Base-by-base conservation (phyloP, 345 rosid species). In the Hypericum androsaemum region DNA sequence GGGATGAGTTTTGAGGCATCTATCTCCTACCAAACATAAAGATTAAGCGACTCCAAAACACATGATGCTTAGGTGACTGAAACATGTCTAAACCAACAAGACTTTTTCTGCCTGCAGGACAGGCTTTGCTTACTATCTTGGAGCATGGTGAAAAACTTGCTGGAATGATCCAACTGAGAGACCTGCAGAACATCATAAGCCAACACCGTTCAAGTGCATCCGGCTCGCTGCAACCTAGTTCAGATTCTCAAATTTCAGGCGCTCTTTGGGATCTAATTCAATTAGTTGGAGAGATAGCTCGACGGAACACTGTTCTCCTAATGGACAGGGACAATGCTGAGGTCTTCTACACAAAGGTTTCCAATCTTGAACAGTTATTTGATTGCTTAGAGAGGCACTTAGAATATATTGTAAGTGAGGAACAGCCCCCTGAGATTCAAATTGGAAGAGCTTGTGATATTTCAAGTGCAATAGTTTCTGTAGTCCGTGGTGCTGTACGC, bases 291-390 rank as follows among this genome's bases (percentile, higher is more conserved):
- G 97, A 92, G 52, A 80, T 71, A 77, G 74, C 95, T 58, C 81
- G 98, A 13, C 66, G 82, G 38, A 85, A 81, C 68, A 85, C 89
- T 41, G 83, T 92, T 71, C 94, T 88, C 58, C 77, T 92, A 57
- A 85, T 85, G 98, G 98, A 85, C 69, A 84, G 96, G 66, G 97
- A 92, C 59, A 85, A 85, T 77, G 84, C 84, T 53, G 95, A 92
- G 77, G 95, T 88, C 9, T 92, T 92, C 71, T 92, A 81, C 61
- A 92, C 95, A 65, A 88, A 85, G 78, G 95, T 92, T 61, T 92
- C 96, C 61, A 83, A 85, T 64, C 83, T 88, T 64, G 88, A 88
- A 66, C 84, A 83, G 66, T 65, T 83, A 32, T 88, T 92, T 73
- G 64, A 77, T 73, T 83, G 95, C 72, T 62, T 85, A 55, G 84